These are phyloP conservation scores for Diospyros kaki DNA, from an alignment of 148 eudicot species.

Conservation along the genomic window DNA sequence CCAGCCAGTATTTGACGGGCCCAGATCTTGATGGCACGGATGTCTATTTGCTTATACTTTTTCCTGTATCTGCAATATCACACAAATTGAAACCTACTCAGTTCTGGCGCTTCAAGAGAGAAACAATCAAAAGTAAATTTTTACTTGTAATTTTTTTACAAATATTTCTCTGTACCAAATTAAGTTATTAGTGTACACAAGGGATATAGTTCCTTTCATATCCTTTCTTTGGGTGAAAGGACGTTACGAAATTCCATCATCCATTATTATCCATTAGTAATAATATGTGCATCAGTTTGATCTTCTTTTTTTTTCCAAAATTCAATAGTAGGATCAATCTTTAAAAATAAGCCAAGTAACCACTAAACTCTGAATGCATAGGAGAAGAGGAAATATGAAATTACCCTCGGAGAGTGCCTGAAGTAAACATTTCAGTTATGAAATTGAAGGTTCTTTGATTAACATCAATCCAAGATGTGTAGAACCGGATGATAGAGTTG, in stretches of 20 bases:
- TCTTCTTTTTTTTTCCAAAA: background rate
- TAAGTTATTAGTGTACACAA: too few relatives aligned
- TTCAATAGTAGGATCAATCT: background rate
- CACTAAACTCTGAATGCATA: too few relatives aligned
- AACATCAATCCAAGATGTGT: slow-evolving; percentile 49
- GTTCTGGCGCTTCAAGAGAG: too few relatives aligned
- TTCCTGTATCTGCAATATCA: slow-evolving; percentile 44
- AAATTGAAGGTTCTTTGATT: slow-evolving; percentile 43
- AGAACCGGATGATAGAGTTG: slow-evolving; percentile 37
- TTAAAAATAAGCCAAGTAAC: too few relatives aligned
- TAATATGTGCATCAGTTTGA: background rate
- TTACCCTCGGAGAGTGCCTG: slow-evolving; percentile 54
- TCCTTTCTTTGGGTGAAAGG: too few relatives aligned
- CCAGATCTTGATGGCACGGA: slow-evolving; percentile 54
- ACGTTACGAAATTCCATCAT: background rate
- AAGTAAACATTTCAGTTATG: slow-evolving; percentile 49
- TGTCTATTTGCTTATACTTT: slow-evolving; percentile 36
- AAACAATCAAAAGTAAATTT: too few relatives aligned
- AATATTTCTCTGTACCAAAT: too few relatives aligned
- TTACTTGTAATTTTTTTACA: too few relatives aligned
- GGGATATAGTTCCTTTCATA: too few relatives aligned
- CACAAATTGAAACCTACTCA: background rate
- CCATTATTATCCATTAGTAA: background rate
- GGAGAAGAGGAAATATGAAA: slow-evolving; percentile 1
- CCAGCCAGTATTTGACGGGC: slow-evolving; percentile 55